Evolutionary conservation across 2,329 filamentous ascomycete genomes (phyloP), one percentile per base, ranked within the genome.

Genomic region (Ceratocystis destructans): DNA sequence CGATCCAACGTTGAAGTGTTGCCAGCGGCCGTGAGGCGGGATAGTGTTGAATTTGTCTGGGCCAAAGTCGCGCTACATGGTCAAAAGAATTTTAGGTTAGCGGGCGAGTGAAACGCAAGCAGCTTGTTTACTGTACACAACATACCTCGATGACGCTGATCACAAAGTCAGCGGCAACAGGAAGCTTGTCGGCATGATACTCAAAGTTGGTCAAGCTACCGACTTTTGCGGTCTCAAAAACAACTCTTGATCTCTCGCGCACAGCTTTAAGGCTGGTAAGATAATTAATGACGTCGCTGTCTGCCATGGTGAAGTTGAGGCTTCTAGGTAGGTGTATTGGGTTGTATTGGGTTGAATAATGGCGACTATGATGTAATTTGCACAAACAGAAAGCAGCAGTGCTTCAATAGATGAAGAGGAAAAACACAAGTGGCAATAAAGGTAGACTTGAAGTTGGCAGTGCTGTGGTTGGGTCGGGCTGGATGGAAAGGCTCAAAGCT

Each of bases 1-100:
- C 15, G 77, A 77, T 8, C 83, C 83, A 48, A 84, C 79, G 15
- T 84, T 80, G 69, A 86, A 86, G 73, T 86, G 83, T 71, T 86
- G 83, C 80, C 83, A 86, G 55, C 83, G 78, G 7, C 79, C 83
- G 69, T 83, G 81, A 8, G 80, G 79, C 0, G 81, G 81, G 63
- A 83, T 83, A 0, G 45, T 62, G 7, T 74, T 71, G 69, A 73
- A 79, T 20, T 72, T 75, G 68, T 79, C 75, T 0, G 79, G 79
- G 0, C 79, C 79, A 68, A 79, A 82, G 69, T 82, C 79, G 20
- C 79, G 77, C 79, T 82, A 44, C 15, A 37, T 33, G 22, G 33
- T 64, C 2, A 64, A 31, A 46, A n/a, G 15, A 33, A 61, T 33
- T 28, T 22, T 37, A 25, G 28, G 17, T 61, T 33, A 41, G 33